Percentiles rank a stretch among this genome's conserved stretches.
Conservation (phyloP, 257 asterid species). For the Scutellaria minor region DNA sequence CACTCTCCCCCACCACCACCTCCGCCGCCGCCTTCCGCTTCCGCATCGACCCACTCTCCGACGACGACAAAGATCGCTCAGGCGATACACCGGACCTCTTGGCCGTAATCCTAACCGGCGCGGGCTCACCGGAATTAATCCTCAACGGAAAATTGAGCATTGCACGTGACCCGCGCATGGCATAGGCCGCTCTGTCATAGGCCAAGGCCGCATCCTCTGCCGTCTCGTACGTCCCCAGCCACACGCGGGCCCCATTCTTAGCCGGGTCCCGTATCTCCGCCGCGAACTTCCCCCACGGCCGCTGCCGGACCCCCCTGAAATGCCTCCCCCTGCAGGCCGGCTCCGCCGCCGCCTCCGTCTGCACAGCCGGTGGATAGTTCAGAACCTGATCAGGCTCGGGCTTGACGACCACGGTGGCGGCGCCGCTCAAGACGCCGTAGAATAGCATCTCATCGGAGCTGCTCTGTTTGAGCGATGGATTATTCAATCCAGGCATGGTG, state of each 20-base stretch:
- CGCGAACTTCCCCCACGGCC: constrained; percentile 56
- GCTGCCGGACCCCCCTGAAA: constrained; percentile 45
- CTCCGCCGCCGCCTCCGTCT: constrained; percentile 11
- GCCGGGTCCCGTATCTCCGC: constrained; percentile 49
- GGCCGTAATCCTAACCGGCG: constrained; percentile 41
- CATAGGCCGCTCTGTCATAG: constrained; percentile 45
- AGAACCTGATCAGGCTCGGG: constrained; percentile 23
- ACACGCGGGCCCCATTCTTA: constrained; percentile 45
- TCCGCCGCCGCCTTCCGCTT: constrained; percentile 31
- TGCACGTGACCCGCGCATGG: constrained; percentile 49
- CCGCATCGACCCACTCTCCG: constrained; percentile 18
- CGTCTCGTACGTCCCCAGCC: constrained; percentile 54
- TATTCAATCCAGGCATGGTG: not conserved
- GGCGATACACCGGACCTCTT: constrained; percentile 33
- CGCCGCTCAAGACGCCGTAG: not conserved
- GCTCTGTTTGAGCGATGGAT: not conserved
- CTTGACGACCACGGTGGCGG: constrained; percentile 22
- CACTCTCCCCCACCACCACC: constrained; percentile 1
- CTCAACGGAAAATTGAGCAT: constrained; percentile 48
- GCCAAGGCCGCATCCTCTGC: constrained; percentile 53
- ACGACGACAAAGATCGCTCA: constrained; percentile 8
- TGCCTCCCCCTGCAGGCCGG: constrained; percentile 31
- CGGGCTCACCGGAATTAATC: constrained; percentile 51
- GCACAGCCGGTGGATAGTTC: not conserved
- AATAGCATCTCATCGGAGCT: constrained; percentile 7